Percentiles rank a stretch among this genome's conserved stretches.
Conservation (phyloP, 257 asterid species). For the Mentha longifolia region DNA sequence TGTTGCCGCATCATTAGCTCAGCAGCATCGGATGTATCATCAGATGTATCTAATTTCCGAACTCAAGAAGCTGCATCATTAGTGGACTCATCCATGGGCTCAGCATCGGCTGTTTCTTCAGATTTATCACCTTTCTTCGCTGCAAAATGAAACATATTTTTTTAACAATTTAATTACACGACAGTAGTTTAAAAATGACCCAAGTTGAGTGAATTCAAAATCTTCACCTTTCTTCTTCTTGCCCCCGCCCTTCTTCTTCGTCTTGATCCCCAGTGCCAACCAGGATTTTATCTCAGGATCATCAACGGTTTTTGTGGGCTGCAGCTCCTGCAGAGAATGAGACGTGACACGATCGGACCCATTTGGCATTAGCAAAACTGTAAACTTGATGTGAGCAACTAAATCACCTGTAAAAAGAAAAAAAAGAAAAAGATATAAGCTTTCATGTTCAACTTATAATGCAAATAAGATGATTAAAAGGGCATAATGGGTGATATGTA, state of each 20-base stretch:
- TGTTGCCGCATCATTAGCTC: slow-evolving; percentile 43
- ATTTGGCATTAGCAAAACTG: slow-evolving; percentile 87
- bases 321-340: slow-evolving; percentile 76
- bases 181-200: background rate
- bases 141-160: slow-evolving; percentile 29
- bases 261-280: slow-evolving; percentile 58
- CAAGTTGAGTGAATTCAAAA: background rate
- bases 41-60: slow-evolving; percentile 57
- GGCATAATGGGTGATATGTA: slow-evolving; percentile 19
- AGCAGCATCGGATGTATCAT: slow-evolving; percentile 39
- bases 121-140: slow-evolving; percentile 74
- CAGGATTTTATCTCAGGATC: slow-evolving; percentile 90
- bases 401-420: slow-evolving; percentile 63
- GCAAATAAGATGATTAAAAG: background rate
- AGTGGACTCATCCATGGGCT: slow-evolving; percentile 44
- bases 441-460: background rate
- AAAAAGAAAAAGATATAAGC: background rate
- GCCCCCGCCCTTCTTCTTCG: slow-evolving; percentile 91
- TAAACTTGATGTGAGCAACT: slow-evolving; percentile 86
- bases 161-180: background rate
- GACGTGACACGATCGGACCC: slow-evolving; percentile 85
- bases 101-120: slow-evolving; percentile 51
- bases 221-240: slow-evolving; percentile 87
- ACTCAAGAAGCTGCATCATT: slow-evolving; percentile 37
- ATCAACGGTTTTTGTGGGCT: slow-evolving; percentile 66